Evolutionary conservation across 1,139 yeast genomes (phyloP).

Genomic region (Pichia inconspicua): DNA sequence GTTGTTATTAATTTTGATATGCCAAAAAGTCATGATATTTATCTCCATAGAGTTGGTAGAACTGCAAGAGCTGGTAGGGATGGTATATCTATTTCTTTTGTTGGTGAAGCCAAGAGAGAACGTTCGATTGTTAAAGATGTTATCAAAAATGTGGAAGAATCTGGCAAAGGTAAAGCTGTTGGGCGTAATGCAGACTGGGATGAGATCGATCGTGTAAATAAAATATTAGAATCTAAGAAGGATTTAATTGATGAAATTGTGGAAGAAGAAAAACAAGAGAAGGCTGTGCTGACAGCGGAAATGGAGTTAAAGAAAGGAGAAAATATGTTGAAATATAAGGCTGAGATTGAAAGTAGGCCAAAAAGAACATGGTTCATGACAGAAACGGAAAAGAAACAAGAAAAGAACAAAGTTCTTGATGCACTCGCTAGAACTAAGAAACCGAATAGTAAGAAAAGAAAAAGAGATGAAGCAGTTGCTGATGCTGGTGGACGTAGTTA

Average conservation of each 20-base stretch:
- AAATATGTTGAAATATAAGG: slow-evolving; percentile 68
- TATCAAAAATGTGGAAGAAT: slow-evolving; percentile 50
- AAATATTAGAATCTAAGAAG: slow-evolving; percentile 50
- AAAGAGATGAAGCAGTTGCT: slow-evolving; percentile 47
- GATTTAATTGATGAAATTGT: slow-evolving; percentile 66
- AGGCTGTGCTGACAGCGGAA: slow-evolving; percentile 80
- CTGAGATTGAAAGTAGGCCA: slow-evolving; percentile 84
- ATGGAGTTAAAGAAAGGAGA: slow-evolving; percentile 83
- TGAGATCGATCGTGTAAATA: slow-evolving; percentile 62
- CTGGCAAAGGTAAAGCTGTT: slow-evolving; percentile 36
- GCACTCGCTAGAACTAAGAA: slow-evolving; percentile 27
- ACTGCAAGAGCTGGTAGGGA: slow-evolving; percentile 99
- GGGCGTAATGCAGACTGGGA: slow-evolving; percentile 86
- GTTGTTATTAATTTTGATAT: slow-evolving; percentile 89
- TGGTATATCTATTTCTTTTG: slow-evolving; percentile 87
- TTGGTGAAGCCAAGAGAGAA: slow-evolving; percentile 81
- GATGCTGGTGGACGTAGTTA: slow-evolving; percentile 41
- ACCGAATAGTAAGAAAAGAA: slow-evolving; percentile 53
- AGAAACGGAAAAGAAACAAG: slow-evolving; percentile 60
- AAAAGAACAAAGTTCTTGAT: slow-evolving; percentile 39
- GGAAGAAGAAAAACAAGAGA: slow-evolving; percentile 82
- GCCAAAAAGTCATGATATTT: slow-evolving; percentile 88
- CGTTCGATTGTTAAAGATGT: slow-evolving; percentile 86
- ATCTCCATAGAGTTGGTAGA: slow-evolving; percentile 96
- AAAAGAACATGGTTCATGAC: slow-evolving; percentile 95